phyloP scores from a whole-genome alignment of 495 filamentous ascomycete genomes.

The Aspergillus incahuasiensis region DNA sequence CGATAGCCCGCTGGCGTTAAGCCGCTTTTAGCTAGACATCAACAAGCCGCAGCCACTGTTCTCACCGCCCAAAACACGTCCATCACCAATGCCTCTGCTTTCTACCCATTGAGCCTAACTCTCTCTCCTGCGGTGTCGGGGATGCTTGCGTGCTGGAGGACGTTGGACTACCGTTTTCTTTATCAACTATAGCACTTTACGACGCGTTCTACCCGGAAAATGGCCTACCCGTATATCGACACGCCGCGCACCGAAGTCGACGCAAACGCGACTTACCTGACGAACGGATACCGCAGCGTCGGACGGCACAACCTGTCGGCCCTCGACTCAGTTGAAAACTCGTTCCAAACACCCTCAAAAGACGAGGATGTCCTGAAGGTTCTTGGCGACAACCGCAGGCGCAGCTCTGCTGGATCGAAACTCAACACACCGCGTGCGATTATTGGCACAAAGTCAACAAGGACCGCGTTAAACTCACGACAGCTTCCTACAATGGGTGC shows the following conservation, averaged over 20 bases:
- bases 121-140: conserved; percentile 12
- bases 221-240: conserved; percentile 59
- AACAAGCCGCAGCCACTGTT: conserved; percentile 30
- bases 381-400: conserved; percentile 55
- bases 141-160: conserved; percentile 32
- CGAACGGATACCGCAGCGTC: conserved; percentile 48
- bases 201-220: conserved; percentile 23
- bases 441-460: conserved; percentile 39
- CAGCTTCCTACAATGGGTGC: conserved; percentile 53
- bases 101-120: conserved; percentile 1
- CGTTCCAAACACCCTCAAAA: conserved; percentile 81
- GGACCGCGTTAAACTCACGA: conserved; percentile 58
- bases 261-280: conserved; percentile 75
- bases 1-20: conserved; percentile 24
- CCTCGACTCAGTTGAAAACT: conserved; percentile 76
- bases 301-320: conserved; percentile 51
- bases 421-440: conserved; percentile 66
- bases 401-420: conserved; percentile 45
- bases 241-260: conserved; percentile 70
- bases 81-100: conserved; percentile 14
- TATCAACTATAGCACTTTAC: neutral
- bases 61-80: conserved; percentile 42
- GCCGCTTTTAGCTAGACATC: conserved; percentile 37
- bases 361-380: conserved; percentile 66
- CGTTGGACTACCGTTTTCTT: neutral